phyloP scores from a whole-genome alignment of 2,329 filamentous ascomycete genomes.

The Cytospora paraplurivora region DNA sequence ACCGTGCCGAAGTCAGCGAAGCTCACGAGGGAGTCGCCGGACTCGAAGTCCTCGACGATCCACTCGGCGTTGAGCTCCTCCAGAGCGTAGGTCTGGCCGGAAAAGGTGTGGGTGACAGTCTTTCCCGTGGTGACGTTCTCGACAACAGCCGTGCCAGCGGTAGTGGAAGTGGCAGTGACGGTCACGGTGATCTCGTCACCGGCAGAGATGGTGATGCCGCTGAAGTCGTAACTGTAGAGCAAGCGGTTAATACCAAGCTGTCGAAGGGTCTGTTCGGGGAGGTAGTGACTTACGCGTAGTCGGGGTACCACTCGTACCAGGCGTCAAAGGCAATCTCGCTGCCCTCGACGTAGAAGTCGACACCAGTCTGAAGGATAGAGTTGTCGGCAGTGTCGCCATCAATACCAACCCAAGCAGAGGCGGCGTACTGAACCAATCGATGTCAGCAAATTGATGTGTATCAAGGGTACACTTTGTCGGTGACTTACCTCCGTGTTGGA shows the following conservation, averaged over 20 bases:
- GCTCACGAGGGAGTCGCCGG: conserved; percentile 42
- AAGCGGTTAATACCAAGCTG: not conserved
- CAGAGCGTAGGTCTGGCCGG: conserved; percentile 45
- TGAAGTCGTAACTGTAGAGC: conserved; percentile 29
- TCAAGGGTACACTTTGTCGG: not conserved
- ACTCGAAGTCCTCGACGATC: conserved; percentile 61
- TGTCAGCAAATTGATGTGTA: too few species aligned
- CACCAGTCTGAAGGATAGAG: conserved; percentile 58
- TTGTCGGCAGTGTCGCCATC: conserved; percentile 58
- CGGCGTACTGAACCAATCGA: conserved; percentile 41
- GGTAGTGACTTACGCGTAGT: conserved; percentile 43
- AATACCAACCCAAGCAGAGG: conserved; percentile 62
- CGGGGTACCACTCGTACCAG: conserved; percentile 65
- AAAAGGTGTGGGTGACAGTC: conserved; percentile 54
- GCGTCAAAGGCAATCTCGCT: conserved; percentile 50
- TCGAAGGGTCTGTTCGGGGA: not conserved
- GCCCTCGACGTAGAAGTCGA: conserved; percentile 54
- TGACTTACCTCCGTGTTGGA: conserved; percentile 33
- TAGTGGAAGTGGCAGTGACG: conserved; percentile 43
- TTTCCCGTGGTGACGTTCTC: conserved; percentile 53
- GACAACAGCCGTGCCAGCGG: conserved; percentile 46
- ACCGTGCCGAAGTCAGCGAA: conserved; percentile 52
- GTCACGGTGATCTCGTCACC: conserved; percentile 36
- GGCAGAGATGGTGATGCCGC: conserved; percentile 31
- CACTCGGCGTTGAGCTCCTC: conserved; percentile 62